Base-by-base conservation (phyloP, 768 basidiomycete genomes). In the Cyclocybe aegerita region DNA sequence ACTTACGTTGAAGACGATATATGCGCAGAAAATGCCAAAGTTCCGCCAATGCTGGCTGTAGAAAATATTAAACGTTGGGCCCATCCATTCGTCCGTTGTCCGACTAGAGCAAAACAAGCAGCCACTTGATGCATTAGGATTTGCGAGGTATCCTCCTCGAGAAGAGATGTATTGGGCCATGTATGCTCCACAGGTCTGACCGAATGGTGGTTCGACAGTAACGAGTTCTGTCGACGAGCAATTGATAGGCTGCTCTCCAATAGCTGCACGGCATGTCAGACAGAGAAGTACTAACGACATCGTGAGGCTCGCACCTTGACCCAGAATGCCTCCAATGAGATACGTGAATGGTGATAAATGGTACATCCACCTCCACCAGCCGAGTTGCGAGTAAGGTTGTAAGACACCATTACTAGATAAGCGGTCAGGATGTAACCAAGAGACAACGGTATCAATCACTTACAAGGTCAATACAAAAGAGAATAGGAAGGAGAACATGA, bases 351-450 rank as follows among this genome's bases (percentile, higher is more conserved):
- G 79, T 1, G 80, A 78, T 4, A 79, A 45, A 41, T 65, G 69
- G 50, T 82, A 88, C 85, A 87, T 85, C 85, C 86, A 88, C 45
- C 66, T 61, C 86, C 86, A 89, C 80, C 84, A 85, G 9, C 80
- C 79, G 2, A 88, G 77, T 12, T 73, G 70, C 7, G 72, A 56
- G 60, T 70, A 84, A 6, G 86, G 86, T 57, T 89, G 87, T 3
- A 89, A 60, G 34, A 88, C 82, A 53, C 85, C 86, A 54, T 86
- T 76, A 59, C 80, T 82, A 54, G 8, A 43, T 34, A 35, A 15
- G 23, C 38, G 11, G 7, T 6, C 32, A 63, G 52, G 54, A 56
- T 7, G 42, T 12, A 32, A 17, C 39, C 45, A 37, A 15, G 40
- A 41, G 16, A 4, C 9, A 16, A 61, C 1, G 70, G 23, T 23